These are phyloP conservation scores for Psophocarpus tetragonolobus DNA, from an alignment of 306 rosid species.

Conservation along the genomic window DNA sequence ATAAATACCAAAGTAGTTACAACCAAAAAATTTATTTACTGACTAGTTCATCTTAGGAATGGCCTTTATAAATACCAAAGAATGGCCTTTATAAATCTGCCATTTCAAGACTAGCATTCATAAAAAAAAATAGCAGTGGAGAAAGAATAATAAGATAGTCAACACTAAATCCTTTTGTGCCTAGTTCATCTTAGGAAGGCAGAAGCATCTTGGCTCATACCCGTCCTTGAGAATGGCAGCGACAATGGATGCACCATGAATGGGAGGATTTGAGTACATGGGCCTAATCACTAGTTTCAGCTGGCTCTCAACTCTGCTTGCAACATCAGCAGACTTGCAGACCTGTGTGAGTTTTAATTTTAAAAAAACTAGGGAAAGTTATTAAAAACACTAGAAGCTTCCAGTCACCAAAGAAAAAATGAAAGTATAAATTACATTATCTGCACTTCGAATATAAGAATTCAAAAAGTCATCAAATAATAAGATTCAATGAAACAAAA, in stretches of 20 bases:
- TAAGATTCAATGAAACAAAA: not conserved
- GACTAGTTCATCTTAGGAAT: too few species aligned
- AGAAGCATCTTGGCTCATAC: constrained; percentile 41
- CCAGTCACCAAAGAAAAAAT: not conserved
- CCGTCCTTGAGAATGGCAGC: constrained; percentile 88
- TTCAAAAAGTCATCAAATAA: constrained; percentile 12
- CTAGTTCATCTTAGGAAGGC: not conserved
- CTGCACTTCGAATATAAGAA: not conserved
- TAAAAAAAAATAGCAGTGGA: not conserved
- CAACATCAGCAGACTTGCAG: constrained; percentile 77
- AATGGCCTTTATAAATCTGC: constrained; percentile 16
- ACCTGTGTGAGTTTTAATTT: constrained; percentile 54
- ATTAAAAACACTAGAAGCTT: not conserved
- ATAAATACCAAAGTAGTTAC: not conserved
- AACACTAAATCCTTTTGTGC: constrained; percentile 3
- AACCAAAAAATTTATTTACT: constrained; percentile 20
- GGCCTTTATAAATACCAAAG: not conserved
- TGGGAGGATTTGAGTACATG: constrained; percentile 96
- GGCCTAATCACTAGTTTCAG: constrained; percentile 97
- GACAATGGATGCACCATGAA: constrained; percentile 98
- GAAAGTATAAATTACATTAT: not conserved
- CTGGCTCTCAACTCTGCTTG: constrained; percentile 93
- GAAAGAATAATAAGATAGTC: constrained; percentile 1
- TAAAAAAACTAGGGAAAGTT: constrained; percentile 1
- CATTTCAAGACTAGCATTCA: constrained; percentile 17